These are phyloP conservation scores for Fomitopsis schrenkii DNA, from an alignment of 1,284 basidiomycete species.

Conservation along the genomic window DNA sequence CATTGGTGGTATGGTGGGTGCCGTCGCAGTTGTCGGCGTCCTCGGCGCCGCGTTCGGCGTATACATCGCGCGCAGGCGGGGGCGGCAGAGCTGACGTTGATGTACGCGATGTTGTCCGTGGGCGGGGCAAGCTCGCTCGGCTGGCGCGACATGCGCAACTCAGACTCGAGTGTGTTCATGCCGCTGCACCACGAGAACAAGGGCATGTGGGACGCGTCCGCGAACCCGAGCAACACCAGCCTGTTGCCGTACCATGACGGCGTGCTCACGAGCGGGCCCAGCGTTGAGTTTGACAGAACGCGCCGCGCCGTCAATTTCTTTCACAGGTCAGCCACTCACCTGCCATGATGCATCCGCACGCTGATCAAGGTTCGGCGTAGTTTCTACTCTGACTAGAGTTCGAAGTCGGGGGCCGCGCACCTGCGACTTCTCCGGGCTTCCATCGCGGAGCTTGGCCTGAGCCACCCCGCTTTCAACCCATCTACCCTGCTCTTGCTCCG, in stretches of 20 bases:
- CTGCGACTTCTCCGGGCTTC: too few relatives aligned
- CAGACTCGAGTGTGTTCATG: slow-evolving; percentile 56
- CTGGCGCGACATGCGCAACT: slow-evolving; percentile 31
- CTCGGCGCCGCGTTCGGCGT: slow-evolving; percentile 47
- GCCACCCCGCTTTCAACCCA: too few relatives aligned
- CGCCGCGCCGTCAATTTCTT: slow-evolving; percentile 7
- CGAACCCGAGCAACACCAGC: slow-evolving; percentile 45
- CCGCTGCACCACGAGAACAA: slow-evolving; percentile 53
- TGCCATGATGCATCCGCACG: too few relatives aligned
- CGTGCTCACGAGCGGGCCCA: slow-evolving; percentile 16
- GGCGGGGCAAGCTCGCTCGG: slow-evolving; percentile 23
- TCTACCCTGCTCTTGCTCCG: too few relatives aligned
- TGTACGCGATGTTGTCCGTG: slow-evolving; percentile 35
- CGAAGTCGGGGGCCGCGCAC: too few relatives aligned
- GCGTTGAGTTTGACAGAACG: slow-evolving; percentile 26
- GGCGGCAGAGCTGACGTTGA: slow-evolving; percentile 20
- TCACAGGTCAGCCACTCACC: too few relatives aligned
- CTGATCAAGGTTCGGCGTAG: too few relatives aligned
- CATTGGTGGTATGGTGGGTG: slow-evolving; percentile 49
- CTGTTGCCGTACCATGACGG: slow-evolving; percentile 43
- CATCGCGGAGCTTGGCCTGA: too few relatives aligned
- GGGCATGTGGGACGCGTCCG: slow-evolving; percentile 33
- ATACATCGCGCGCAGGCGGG: slow-evolving; percentile 40
- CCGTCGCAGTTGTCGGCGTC: slow-evolving; percentile 42
- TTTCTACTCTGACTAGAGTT: too few relatives aligned